These are phyloP conservation scores for Diplodia seriata DNA, from an alignment of 2,329 filamentous ascomycete genomes.

Conservation along the genomic window DNA sequence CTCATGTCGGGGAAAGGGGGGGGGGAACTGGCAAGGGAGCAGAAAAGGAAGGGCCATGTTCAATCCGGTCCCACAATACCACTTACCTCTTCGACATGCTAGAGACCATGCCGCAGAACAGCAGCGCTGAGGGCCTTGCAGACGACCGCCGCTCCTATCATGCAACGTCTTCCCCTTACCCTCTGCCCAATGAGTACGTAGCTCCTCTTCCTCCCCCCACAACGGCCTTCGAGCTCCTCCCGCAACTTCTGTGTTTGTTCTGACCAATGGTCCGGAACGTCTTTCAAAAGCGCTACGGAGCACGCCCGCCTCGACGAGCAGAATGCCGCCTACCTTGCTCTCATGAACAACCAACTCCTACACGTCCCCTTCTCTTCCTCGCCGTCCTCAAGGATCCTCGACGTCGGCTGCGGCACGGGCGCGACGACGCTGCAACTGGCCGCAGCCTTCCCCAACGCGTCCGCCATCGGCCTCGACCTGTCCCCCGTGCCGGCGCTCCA, in stretches of 20 bases:
- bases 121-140: neutral
- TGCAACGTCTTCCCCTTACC: constrained; percentile 36
- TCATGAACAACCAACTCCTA: constrained; percentile 35
- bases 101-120: neutral
- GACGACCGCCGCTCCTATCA: constrained; percentile 34
- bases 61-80: neutral
- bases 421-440: constrained; percentile 35
- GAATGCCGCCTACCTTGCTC: constrained; percentile 29
- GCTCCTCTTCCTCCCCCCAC: neutral
- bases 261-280: no score
- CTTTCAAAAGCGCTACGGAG: constrained; percentile 33
- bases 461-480: constrained; percentile 38
- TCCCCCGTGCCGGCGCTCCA: constrained; percentile 37
- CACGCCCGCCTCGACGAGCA: constrained; percentile 39
- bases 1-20: neutral
- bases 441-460: constrained; percentile 30
- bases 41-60: neutral
- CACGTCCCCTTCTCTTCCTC: constrained; percentile 33
- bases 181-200: constrained; percentile 39
- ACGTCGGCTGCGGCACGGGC: constrained; percentile 38
- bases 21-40: neutral
- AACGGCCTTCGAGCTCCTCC: neutral
- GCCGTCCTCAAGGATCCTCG: constrained; percentile 33
- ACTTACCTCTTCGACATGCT: neutral
- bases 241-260: no score